Evolutionary conservation across 495 filamentous ascomycete genomes (phyloP), one percentile per base, ranked within the genome.

Genomic region (Aspergillus nanangensis): DNA sequence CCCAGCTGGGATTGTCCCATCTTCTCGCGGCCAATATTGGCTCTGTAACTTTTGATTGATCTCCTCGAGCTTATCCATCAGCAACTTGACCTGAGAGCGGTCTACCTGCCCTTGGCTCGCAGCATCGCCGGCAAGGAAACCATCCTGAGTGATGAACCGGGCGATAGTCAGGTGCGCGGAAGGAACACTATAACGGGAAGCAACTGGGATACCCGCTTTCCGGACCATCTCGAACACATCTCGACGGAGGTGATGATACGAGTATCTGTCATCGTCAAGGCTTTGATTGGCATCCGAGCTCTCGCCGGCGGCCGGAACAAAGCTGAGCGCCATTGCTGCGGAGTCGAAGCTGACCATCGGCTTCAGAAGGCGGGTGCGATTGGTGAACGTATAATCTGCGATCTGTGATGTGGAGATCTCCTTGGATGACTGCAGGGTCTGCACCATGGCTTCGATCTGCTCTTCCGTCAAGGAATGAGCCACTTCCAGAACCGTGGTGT

Each of bases 151-250:
- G 27, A 94, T 74, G 56, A 90, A 95, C 3, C 92, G 76, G 2
- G 76, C 90, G 49, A 96, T 76, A 0, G 92, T 96, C 49, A 96
- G 72, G 69, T 98, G 92, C 7, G 88, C 86, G 29, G 85, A 88
- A 3, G 89, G 90, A 9, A 94, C 87, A 1, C 85, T 79, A 64
- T 96, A 98, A 43, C 92, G 75, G 23, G 83, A 84, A n/a, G 63
- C 77, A 9, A 95, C 71, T 8, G 65, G 61, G 8, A 88, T 73
- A 0, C 85, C 85, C 2, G 77, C 71, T 2, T 63, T 64, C 37
- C 69, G 61, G 10, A 75, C 74, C 14, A 79, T 62, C 14, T 73
- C 70, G 59, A 80, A 90, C 10, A 94, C 61, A 62, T 95, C 88
- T 3, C 86, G 72, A 1, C 92, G 81, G 4, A 97, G 80, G 63